Conservation (phyloP, 1,284 basidiomycete species). For the Puccinia hordei region DNA sequence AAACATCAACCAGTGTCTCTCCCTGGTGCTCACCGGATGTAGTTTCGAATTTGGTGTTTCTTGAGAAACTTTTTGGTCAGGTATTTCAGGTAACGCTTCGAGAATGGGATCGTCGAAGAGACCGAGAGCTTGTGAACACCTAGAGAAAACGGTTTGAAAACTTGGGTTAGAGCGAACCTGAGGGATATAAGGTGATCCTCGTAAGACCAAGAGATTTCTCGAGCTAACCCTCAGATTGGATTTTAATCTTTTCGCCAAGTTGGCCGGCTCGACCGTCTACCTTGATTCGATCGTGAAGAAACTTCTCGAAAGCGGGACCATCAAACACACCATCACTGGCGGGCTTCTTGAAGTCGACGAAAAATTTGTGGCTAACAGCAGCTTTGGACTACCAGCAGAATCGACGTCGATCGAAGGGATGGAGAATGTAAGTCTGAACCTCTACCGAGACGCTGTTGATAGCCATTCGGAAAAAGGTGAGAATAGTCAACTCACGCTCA, state of each 20-base stretch:
- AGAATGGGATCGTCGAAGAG: constrained; percentile 47
- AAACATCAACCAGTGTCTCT: neutral
- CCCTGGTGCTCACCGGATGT: constrained; percentile 37
- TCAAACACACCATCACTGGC: constrained; percentile 46
- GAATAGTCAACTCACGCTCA: constrained; percentile 6
- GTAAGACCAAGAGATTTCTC: neutral
- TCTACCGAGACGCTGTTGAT: constrained; percentile 48
- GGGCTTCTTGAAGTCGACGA: constrained; percentile 40
- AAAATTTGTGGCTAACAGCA: constrained; percentile 28
- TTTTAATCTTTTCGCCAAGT: constrained; percentile 47
- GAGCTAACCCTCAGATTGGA: constrained; percentile 38
- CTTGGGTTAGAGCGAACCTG: neutral
- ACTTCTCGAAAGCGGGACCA: constrained; percentile 45
- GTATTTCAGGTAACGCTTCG: constrained; percentile 47
- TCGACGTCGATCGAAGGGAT: neutral
- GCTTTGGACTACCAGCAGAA: constrained; percentile 18
- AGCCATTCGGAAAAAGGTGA: constrained; percentile 50
- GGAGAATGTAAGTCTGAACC: neutral
- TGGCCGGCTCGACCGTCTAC: constrained; percentile 45
- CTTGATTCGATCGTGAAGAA: constrained; percentile 48
- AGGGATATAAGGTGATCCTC: neutral
- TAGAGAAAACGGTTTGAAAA: neutral
- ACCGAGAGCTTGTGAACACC: constrained; percentile 42
- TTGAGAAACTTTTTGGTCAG: constrained; percentile 50
- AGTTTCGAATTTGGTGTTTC: constrained; percentile 47